Evolutionary conservation across 306 rosid species (phyloP), one percentile per base, ranked within the genome.

Genomic region (Lablab purpureus): DNA sequence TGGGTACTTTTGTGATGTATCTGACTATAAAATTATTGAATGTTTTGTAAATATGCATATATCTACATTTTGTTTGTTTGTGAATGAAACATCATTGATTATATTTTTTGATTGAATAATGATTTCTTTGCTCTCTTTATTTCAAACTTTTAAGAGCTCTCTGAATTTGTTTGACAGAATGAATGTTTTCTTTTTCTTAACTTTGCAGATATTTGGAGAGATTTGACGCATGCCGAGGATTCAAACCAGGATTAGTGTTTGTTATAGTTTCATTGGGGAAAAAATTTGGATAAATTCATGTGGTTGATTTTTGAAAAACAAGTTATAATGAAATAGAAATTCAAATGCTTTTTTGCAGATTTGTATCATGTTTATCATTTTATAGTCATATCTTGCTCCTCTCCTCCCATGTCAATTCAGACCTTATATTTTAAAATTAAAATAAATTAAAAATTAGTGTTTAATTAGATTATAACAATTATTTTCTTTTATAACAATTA

Each of bases 241-340:
- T 23, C 50, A 50, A 68, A 68, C 81, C 41, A 74, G 62, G 47
- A 60, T 40, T 56, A 70, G 37, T 49, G 32, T 12, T 81, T 63
- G 70, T 71, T 41, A 51, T 64, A 71, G 4, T 74, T 74, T 49
- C 30, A 40, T 67, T 67, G 76, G 65, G 64, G 32, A 74, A 45
- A 54, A 30, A 80, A 68, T 40, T 63, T 58, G 75, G 67, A 32
- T 79, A 64, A 60, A 68, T 51, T 79, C 47, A 49, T 34, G 67
- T 41, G 56, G 71, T 56, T 41, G 25, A 47, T 66, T 71, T 51
- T 77, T 75, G 82, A 32, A 45, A 64, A 76, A 45, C 50, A 84
- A 46, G 71, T 36, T 47, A 70, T 65, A 84, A 22, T 30, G 76
- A 76, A 76, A 80, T 51, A 73, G 77, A 80, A 84, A 84, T 52